phyloP scores from a whole-genome alignment of 2,329 filamentous ascomycete genomes.

The Monilinia fructicola region DNA sequence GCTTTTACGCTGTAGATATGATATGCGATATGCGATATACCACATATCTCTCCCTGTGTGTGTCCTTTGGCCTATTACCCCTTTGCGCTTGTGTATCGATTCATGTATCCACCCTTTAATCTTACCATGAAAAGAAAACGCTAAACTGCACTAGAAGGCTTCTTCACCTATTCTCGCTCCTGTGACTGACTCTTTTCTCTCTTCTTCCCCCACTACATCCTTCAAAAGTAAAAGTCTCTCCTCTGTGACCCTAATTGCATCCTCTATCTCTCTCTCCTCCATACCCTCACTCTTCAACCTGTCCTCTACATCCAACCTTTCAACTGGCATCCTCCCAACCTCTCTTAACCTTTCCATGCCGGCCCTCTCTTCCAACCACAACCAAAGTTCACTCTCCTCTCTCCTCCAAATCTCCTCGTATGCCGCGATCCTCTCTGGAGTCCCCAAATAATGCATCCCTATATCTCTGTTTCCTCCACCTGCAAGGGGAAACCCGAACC shows the following conservation, averaged over 20 bases:
- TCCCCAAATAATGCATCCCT: constrained; percentile 44
- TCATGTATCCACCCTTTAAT: too few relatives aligned
- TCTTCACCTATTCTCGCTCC: not conserved
- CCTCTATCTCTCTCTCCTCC: constrained; percentile 38
- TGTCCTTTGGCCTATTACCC: not conserved
- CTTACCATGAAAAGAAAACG: not conserved
- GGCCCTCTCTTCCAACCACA: constrained; percentile 40
- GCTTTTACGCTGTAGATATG: constrained; percentile 18
- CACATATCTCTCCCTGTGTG: not conserved
- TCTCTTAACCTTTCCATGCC: constrained; percentile 73
- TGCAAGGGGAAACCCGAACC: constrained; percentile 51
- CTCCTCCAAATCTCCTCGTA: constrained; percentile 79
- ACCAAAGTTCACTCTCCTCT: constrained; percentile 43
- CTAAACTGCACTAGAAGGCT: not conserved
- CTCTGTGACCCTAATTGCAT: constrained; percentile 65
- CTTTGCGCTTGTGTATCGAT: not conserved
- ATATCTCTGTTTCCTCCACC: constrained; percentile 43
- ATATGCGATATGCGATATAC: not conserved
- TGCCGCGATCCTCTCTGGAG: constrained; percentile 69
- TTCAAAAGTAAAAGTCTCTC: constrained; percentile 78
- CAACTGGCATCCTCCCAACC: constrained; percentile 41
- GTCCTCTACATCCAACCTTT: constrained; percentile 33
- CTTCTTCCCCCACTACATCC: constrained; percentile 59
- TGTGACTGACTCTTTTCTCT: constrained; percentile 12
- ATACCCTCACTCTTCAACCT: constrained; percentile 32